These are phyloP conservation scores for Hygrophorus russula DNA, from an alignment of 768 basidiomycete genomes.

Conservation along the genomic window DNA sequence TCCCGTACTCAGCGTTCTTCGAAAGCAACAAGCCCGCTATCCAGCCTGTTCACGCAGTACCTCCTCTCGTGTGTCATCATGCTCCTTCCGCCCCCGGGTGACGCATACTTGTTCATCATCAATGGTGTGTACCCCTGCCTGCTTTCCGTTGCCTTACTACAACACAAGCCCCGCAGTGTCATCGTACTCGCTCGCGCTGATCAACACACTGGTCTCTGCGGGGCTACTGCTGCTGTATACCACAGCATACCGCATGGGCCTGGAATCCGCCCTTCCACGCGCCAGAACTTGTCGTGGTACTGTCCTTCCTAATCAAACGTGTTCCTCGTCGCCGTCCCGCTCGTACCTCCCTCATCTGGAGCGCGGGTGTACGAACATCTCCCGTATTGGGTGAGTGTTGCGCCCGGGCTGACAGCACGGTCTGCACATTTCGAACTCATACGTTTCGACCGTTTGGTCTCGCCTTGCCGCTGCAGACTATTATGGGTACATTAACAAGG, in stretches of 20 bases:
- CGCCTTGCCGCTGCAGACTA: too few relatives aligned
- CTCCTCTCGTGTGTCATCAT: constrained; percentile 44
- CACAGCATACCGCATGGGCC: constrained; percentile 24
- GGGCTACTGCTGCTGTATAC: constrained; percentile 59
- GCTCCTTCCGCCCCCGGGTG: constrained; percentile 52
- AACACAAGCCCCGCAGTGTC: constrained; percentile 27
- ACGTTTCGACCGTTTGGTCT: too few relatives aligned
- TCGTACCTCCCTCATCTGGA: constrained; percentile 45
- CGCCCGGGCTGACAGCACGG: too few relatives aligned
- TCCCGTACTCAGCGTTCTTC: constrained; percentile 57
- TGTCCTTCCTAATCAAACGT: constrained; percentile 59
- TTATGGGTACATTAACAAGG: too few relatives aligned
- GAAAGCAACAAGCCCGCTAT: constrained; percentile 59
- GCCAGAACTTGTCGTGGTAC: constrained; percentile 32
- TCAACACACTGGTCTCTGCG: constrained; percentile 48
- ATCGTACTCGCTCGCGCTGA: constrained; percentile 44
- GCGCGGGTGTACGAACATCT: constrained; percentile 41
- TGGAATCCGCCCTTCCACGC: constrained; percentile 63
- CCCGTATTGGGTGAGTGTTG: constrained; percentile 67
- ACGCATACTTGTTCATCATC: constrained; percentile 63
- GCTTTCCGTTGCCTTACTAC: not conserved
- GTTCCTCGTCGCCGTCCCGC: constrained; percentile 49
- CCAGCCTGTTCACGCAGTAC: constrained; percentile 55
- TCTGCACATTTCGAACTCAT: too few relatives aligned
- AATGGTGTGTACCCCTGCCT: constrained; percentile 37